These are phyloP conservation scores for Fusarium avenaceum DNA, from an alignment of 2,329 filamentous ascomycete genomes.

Conservation along the genomic window DNA sequence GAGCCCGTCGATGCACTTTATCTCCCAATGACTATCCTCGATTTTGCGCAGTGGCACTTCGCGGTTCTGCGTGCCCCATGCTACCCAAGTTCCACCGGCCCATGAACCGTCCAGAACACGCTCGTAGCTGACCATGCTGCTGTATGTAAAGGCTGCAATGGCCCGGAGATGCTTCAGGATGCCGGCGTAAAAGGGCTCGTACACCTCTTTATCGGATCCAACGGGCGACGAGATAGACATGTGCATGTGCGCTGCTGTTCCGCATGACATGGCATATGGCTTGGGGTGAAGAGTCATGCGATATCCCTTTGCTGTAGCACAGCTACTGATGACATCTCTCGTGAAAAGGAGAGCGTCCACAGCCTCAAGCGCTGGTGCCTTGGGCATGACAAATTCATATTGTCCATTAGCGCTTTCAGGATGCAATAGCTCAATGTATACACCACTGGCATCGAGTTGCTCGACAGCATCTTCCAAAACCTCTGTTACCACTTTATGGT, in stretches of 20 bases:
- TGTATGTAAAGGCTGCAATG: slow-evolving; percentile 77
- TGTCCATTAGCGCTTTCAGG: slow-evolving; percentile 80
- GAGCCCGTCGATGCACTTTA: slow-evolving; percentile 82
- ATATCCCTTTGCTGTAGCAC: slow-evolving; percentile 72
- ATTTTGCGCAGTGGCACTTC: slow-evolving; percentile 81
- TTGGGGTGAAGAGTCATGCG: slow-evolving; percentile 81
- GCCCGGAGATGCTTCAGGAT: slow-evolving; percentile 75
- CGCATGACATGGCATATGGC: slow-evolving; percentile 69
- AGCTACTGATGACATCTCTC: slow-evolving; percentile 75
- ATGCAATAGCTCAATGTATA: slow-evolving; percentile 80
- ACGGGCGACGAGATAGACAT: slow-evolving; percentile 70
- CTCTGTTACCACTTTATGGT: slow-evolving; percentile 67
- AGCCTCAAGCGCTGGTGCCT: slow-evolving; percentile 72
- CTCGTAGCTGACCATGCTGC: slow-evolving; percentile 75
- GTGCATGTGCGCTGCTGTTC: slow-evolving; percentile 78
- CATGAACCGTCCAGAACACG: slow-evolving; percentile 77
- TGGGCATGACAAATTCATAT: slow-evolving; percentile 81
- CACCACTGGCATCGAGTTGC: slow-evolving; percentile 70
- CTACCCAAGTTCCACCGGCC: slow-evolving; percentile 82
- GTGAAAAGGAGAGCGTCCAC: slow-evolving; percentile 80
- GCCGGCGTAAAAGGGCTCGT: slow-evolving; percentile 78
- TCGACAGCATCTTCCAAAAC: slow-evolving; percentile 76
- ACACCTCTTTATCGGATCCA: slow-evolving; percentile 58
- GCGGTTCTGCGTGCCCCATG: slow-evolving; percentile 86
- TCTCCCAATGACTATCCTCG: slow-evolving; percentile 77